Evolutionary conservation across 2,329 filamentous ascomycete species (phyloP), one percentile per base, ranked within the genome.

Genomic region (Arthrobotrys musiformis): DNA sequence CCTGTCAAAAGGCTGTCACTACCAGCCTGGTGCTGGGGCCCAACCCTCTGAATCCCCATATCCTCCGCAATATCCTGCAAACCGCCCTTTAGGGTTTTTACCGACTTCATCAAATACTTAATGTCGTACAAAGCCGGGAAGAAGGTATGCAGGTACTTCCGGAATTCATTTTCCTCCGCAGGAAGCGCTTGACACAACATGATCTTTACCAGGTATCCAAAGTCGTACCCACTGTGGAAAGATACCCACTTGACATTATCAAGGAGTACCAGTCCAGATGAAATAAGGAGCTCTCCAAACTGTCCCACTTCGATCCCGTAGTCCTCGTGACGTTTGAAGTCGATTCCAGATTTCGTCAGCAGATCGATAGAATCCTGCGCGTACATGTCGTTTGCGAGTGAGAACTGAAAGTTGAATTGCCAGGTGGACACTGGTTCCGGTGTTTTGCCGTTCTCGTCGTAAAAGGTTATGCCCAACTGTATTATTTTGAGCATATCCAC

Each of bases 331-430:
- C 90, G 88, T 66, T 89, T 87, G 79, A 99, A 97, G 83, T 98
- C 93, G 78, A 97, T 94, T n/a, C 95, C 95, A 1, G 93, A 93
- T 81, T 93, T 91, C 80, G 93, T 91, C 19, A 98, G 88, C 81
- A 97, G 93, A 79, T 95, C 92, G 80, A 97, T 97, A 15, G 93
- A 97, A 72, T 93, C 92, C 82, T 97, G 92, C 79, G 96, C 95
- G 85, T 96, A 98, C 95, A 99, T 99, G 84, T 99, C 95, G 42
- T 94, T 90, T 80, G 95, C 92, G 8, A 97, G 87, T 0, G 93
- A 95, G 84, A 98, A 99, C 81, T 94, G 91, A 85, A 99, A 99
- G 86, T 99, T 98, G 87, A 99, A 99, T 81, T 97, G 94, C 95
- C 95, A 99, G 17, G 94, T 96, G 82, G 92, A 96, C 44, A 81